phyloP scores from a whole-genome alignment of 805 yeast species.

The Helenozyma baotianmanensis region DNA sequence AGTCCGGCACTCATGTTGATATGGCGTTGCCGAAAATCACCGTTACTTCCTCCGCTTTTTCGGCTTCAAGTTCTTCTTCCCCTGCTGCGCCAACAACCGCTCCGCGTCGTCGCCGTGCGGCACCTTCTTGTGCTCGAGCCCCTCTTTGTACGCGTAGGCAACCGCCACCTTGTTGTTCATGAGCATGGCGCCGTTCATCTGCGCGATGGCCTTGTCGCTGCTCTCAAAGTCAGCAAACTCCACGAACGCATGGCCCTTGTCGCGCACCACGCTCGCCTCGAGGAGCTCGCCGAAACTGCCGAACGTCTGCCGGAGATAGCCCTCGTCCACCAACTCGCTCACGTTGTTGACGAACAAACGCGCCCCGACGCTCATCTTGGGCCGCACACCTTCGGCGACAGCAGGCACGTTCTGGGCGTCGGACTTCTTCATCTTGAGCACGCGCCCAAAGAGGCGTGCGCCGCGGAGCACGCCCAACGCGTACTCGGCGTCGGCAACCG shows the following conservation, averaged over 20 bases:
- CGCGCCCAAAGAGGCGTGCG: conserved; percentile 55
- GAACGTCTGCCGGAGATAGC: conserved; percentile 53
- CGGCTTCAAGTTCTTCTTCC: conserved; percentile 35
- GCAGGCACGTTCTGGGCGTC: conserved; percentile 18
- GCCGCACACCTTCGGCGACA: neutral
- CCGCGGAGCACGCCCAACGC: conserved; percentile 59
- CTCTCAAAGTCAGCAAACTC: conserved; percentile 59
- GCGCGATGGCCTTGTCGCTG: conserved; percentile 67
- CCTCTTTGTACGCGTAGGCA: conserved; percentile 67
- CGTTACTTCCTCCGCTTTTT: conserved; percentile 1
- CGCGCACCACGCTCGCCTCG: conserved; percentile 48
- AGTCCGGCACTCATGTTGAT: too few species aligned
- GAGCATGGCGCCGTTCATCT: conserved; percentile 63
- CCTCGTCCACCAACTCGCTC: conserved; percentile 61
- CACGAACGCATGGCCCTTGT: conserved; percentile 64
- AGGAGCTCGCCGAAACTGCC: conserved; percentile 62
- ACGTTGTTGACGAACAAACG: conserved; percentile 54
- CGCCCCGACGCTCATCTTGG: conserved; percentile 41
- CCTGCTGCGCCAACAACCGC: conserved; percentile 63
- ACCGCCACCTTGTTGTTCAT: conserved; percentile 61
- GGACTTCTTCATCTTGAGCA: conserved; percentile 54
- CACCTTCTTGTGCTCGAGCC: conserved; percentile 37
- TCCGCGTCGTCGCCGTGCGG: conserved; percentile 81
- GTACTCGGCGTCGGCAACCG: conserved; percentile 63
- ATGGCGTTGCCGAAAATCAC: too few species aligned